Conservation (phyloP, 1,284 basidiomycete species). For the Ustilago shanxiensis region DNA sequence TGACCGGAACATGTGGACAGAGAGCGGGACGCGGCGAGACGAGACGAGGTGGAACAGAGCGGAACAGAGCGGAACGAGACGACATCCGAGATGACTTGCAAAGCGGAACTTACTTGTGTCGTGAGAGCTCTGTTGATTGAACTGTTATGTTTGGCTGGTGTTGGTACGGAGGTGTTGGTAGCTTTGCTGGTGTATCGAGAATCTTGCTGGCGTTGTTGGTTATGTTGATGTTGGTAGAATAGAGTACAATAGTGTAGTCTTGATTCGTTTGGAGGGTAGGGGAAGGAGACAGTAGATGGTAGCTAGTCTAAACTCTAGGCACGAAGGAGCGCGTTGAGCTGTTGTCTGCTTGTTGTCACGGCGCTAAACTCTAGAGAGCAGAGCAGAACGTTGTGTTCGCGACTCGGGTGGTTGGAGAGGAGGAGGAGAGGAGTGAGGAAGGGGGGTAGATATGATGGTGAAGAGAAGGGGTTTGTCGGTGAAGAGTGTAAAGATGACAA, state of each 20-base stretch:
- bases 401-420: not conserved
- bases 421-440: not conserved
- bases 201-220: not conserved
- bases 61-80: not conserved
- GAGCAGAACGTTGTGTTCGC: constrained; percentile 3
- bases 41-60: not conserved
- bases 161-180: not conserved
- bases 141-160: not conserved
- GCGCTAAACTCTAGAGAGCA: constrained; percentile 2
- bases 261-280: not conserved
- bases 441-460: not conserved
- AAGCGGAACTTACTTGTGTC: not conserved
- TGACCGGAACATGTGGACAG: no score
- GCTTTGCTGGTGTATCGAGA: not conserved
- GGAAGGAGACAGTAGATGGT: not conserved
- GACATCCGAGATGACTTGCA: not conserved
- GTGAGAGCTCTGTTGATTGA: not conserved
- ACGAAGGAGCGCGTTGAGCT: not conserved
- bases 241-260: no score
- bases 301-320: constrained; percentile 4
- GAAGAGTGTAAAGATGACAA: not conserved
- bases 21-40: no score
- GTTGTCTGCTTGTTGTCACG: not conserved
- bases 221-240: not conserved
- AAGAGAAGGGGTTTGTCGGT: not conserved